These are phyloP conservation scores for Sclerotinia glacialis DNA, from an alignment of 2,329 filamentous ascomycete genomes.

Conservation along the genomic window DNA sequence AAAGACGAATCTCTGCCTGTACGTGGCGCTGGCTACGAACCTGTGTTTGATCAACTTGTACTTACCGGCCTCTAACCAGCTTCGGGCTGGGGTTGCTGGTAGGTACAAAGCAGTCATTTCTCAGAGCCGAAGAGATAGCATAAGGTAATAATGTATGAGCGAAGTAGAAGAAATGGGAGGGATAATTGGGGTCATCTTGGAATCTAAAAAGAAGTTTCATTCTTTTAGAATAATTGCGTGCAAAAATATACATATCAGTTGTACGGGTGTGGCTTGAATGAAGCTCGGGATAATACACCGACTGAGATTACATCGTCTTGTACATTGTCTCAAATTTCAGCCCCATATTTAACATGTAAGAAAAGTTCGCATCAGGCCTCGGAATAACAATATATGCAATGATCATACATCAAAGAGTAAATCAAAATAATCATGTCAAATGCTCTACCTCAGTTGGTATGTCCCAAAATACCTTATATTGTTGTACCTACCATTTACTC, in stretches of 20 bases:
- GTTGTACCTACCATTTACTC: not conserved
- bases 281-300: not conserved
- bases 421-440: not conserved
- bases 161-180: not conserved
- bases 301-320: not conserved
- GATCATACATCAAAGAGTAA: not conserved
- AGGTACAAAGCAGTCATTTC: not conserved
- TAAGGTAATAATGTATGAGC: not conserved
- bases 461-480: not conserved
- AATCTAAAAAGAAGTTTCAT: not conserved
- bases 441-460: not conserved
- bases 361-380: not conserved
- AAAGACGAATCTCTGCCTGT: conserved; percentile 13
- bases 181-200: not conserved
- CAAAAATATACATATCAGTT: not conserved
- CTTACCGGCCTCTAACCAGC: not conserved
- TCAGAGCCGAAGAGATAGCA: conserved; percentile 8
- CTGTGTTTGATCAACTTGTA: not conserved
- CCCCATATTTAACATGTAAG: not conserved
- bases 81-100: not conserved
- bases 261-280: not conserved
- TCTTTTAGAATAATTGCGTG: not conserved
- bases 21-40: conserved; percentile 15
- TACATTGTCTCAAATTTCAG: not conserved
- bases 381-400: not conserved